Base-by-base conservation (phyloP, 805 yeast species). In the Pichia californica region DNA sequence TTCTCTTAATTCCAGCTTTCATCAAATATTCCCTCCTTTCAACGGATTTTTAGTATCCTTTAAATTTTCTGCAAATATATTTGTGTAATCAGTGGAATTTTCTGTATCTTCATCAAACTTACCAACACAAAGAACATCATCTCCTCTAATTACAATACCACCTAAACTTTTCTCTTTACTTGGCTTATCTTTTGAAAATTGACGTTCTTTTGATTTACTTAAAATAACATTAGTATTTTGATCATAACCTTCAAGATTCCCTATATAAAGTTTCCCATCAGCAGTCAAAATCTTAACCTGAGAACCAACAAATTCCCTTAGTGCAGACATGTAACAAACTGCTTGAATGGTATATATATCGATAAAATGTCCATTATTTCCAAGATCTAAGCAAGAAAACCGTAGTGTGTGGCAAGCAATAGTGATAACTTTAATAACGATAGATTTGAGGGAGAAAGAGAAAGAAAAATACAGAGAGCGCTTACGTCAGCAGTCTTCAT, bases 191-290 rank as follows among this genome's bases (percentile, higher is more conserved):
- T 57, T 56, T 40, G 66, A 68, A 35, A 79, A 67, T 15, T 77
- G 56, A 38, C 81, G 59, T 54, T 80, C 84, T 18, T 64, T 57
- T 15, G 82, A 70, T 32, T 69, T 61, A 3, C 76, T 62, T 32
- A 83, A 60, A 31, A 82, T 66, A 29, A 83, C 54, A 54, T 83
- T 83, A 20, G 84, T 75, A 36, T 76, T 68, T 49, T 78, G 76
- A 57, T 83, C 91, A 52, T 68, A 82, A 7, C 89, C 88, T 50
- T 70, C 73, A 15, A 76, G 53, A 18, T 53, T 63, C 5, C 78
- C 81, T 31, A 67, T 55, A 34, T 74, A 67, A 41, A 71, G 66
- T 38, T 76, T 63, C 10, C 82, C 84, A 50, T 77, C 82, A 7
- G 79, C 67, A 3, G 82, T 76, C 36, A 79, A 62, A 26, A 79